Base-by-base conservation (phyloP, 305 asterid species). In the Fraxinus sp. region DNA sequence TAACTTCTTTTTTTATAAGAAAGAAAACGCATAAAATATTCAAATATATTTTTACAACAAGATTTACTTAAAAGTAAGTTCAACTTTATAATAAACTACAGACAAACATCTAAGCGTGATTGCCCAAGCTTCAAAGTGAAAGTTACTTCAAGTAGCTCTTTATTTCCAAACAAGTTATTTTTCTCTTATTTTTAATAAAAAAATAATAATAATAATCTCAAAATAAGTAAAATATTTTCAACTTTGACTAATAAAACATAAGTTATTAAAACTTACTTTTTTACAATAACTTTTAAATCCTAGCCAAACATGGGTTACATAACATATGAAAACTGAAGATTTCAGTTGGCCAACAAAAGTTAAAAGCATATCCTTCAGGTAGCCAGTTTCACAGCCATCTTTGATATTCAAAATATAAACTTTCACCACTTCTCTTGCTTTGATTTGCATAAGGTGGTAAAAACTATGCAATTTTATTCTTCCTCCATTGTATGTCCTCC, bases 401-500 rank as follows among this genome's bases (percentile, higher is more conserved):
- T 30, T 7, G 77, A 72, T n/a, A 14, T 72, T 35, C 46, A 35
- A 71, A 10, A 26, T 68, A 72, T 33, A 26, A 72, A 16, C 77
- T 10, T 72, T 33, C 77, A 16, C 77, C 46, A 35, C 33, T 32
- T n/a, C 26, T 14, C 49, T 33, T 32, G 77, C 77, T 33, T 35
- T 72, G 43, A 72, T 72, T 72, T 72, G 49, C 46, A 28, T 5
- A 11, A 30, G 75, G 75, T 68, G 43, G 28, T 20, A 72, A 33
- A 32, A 33, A 33, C 46, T 16, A n/a, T 2, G 11, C 77, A 72
- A 14, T n/a, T 16, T 75, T 83, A 90, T 73, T 89, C 87, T 78
- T 85, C 88, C 78, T 88, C 90, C 89, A 85, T 86, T 36, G 89
- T 35, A 49, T 82, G 77, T 78, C 77, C 86, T 83, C 80, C 85